Evolutionary conservation across 106 monocot species (phyloP).

Genomic region (Posidonia australis): DNA sequence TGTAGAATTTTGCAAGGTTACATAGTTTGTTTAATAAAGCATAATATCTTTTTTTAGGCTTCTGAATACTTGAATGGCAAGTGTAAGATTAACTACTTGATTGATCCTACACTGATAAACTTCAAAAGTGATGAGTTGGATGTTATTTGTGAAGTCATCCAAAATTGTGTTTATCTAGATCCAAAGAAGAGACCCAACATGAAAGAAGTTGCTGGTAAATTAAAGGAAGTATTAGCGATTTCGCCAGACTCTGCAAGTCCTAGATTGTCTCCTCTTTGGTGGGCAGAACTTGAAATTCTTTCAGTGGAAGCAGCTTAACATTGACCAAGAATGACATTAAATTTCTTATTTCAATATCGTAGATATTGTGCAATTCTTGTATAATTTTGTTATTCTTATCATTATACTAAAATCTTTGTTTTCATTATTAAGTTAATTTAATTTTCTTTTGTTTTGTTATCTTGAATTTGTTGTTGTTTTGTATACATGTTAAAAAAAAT

Average conservation of each 20-base stretch:
- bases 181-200: conserved; percentile 41
- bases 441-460: too few species aligned
- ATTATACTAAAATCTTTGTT: too few species aligned
- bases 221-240: conserved; percentile 37
- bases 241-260: conserved; percentile 71
- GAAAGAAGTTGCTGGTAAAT: conserved; percentile 26
- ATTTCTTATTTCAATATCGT: too few species aligned
- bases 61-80: conserved; percentile 44
- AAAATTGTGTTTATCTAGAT: conserved; percentile 45
- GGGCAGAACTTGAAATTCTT: conserved; percentile 94
- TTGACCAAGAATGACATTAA: too few species aligned
- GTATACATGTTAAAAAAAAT: too few species aligned
- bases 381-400: too few species aligned
- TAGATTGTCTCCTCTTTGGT: conserved; percentile 87
- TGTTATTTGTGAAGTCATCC: conserved; percentile 45
- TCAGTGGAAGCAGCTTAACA: conserved; percentile 47
- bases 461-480: too few species aligned
- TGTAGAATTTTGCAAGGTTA: background rate
- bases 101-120: conserved; percentile 47
- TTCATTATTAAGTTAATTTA: too few species aligned
- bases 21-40: background rate
- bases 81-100: conserved; percentile 24
- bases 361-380: too few species aligned
- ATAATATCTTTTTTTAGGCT: conserved; percentile 28
- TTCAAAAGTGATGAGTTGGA: conserved; percentile 45